Evolutionary conservation across 805 yeast genomes (phyloP), one percentile per base, ranked within the genome.

Genomic region (Kluyveromyces starmeri): DNA sequence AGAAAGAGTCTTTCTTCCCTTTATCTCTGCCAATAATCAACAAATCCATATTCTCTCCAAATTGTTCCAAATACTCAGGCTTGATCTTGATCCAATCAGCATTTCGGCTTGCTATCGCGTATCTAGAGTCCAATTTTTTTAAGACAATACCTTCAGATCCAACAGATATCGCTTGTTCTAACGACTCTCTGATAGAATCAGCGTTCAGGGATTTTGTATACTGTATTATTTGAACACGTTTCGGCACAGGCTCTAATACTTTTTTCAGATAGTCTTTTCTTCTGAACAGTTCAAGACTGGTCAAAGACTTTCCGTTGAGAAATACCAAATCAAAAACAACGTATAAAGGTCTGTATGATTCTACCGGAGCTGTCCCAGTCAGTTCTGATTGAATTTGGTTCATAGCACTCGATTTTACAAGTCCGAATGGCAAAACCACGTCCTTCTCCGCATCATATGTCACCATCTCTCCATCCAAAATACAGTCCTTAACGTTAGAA

Each of bases 401-500:
- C 4, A 70, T 50, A 0, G 89, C 89, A 11, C 83, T 70, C 4
- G 80, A 67, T 50, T 83, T 82, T 19, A 92, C 69, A 1, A 82
- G 70, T 0, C 94, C 94, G 61, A 84, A 84, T 0, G 96, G 94
- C 15, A 86, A 60, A 4, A 84, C 65, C 1, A 61, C 59, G 22
- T 70, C 52, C 37, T 65, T 58, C 29, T 56, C 62, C 35, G 73
- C 72, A 55, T 88, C 95, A 69, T 75, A 86, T 0, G 94, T 84
- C 2, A 89, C 77, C 89, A 89, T 83, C 56, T 89, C 98, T 1
- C 97, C 96, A 59, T 89, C 98, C 4, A 89, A 49, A 1, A 64
- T 61, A 36, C 61, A 57, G 14, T 56, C 61, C 27, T 48, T 49
- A 3, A 68, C 69, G 18, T 50, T 48, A 2, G 42, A 32, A 2